Evolutionary conservation across 371 early-diverging fungal species (phyloP).

Genomic region (Circinella minor): DNA sequence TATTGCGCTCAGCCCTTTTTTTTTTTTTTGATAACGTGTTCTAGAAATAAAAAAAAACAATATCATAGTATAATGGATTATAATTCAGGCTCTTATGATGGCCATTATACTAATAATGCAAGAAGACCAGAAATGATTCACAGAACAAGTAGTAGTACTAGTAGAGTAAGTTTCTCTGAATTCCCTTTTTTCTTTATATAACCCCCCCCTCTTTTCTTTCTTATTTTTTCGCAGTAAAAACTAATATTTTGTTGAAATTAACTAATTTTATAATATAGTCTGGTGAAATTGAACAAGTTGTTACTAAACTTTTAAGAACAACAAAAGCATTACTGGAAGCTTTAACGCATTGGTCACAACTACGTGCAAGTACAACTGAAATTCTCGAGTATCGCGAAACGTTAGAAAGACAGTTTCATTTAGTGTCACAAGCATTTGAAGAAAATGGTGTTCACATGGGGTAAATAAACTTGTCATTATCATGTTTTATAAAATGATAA

Average conservation of each 20-base stretch:
- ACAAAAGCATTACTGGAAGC: conserved; percentile 65
- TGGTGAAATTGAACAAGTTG: conserved; percentile 64
- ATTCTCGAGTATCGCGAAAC: conserved; percentile 64
- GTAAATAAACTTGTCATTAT: conserved; percentile 34
- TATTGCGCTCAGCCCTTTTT: too few species aligned
- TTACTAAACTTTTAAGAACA: conserved; percentile 63
- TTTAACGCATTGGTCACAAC: conserved; percentile 61
- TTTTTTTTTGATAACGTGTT: too few species aligned
- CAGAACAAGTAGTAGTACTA: not conserved
- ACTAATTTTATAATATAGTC: conserved; percentile 28
- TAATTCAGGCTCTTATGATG: not conserved
- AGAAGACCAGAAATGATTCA: conserved; percentile 2
- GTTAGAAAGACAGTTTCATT: conserved; percentile 60
- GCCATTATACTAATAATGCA: not conserved
- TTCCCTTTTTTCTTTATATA: too few species aligned
- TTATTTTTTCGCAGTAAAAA: conserved; percentile 2
- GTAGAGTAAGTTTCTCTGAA: not conserved
- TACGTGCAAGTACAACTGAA: conserved; percentile 48
- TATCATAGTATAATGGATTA: conserved; percentile 3
- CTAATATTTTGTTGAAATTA: not conserved
- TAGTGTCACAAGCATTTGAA: conserved; percentile 61
- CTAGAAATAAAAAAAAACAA: not conserved
- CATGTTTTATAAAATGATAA: not conserved
- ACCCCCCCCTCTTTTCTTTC: not conserved
- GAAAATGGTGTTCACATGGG: conserved; percentile 57